A percentile compares a stretch with the other conserved stretches of the same genome.
Evolutionary conservation across 345 rosid species (phyloP).

Genomic region (Psidium friedrichsthalianum): DNA sequence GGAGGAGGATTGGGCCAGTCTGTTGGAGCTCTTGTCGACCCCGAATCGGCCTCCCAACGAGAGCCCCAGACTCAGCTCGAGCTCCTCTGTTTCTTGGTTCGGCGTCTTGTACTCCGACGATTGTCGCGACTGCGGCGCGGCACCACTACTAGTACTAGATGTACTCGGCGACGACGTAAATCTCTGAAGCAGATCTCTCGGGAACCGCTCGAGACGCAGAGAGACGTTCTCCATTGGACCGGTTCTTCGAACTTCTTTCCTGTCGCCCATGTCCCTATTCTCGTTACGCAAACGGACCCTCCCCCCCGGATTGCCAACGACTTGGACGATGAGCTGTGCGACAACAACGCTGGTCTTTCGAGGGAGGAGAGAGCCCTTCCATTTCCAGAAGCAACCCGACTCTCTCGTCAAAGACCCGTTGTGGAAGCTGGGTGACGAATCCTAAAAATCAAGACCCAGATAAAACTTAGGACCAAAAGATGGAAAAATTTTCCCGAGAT

Average conservation of each 20-base stretch:
- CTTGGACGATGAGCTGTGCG: not conserved
- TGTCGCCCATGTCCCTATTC: not conserved
- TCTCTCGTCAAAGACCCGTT: not conserved
- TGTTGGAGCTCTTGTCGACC: conserved; percentile 50
- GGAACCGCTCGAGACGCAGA: not conserved
- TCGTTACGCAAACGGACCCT: not conserved
- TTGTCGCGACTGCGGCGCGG: not conserved
- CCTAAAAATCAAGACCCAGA: not conserved
- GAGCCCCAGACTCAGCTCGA: conserved; percentile 82
- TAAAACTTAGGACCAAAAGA: not conserved
- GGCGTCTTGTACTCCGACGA: conserved; percentile 3
- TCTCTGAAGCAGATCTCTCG: conserved; percentile 56
- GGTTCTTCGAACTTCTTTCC: not conserved
- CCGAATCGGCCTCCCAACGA: conserved; percentile 92
- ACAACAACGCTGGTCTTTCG: not conserved
- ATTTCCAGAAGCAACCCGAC: not conserved
- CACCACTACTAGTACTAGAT: not conserved
- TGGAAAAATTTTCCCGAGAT: not conserved
- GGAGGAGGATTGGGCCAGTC: conserved; percentile 66
- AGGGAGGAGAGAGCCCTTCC: not conserved
- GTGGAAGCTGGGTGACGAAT: not conserved
- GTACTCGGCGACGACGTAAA: conserved; percentile 32
- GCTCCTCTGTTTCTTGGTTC: conserved; percentile 19
- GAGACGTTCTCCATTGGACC: not conserved
- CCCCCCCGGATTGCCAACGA: not conserved